A percentile compares a stretch with the other conserved stretches of the same genome.
These are phyloP conservation scores for Stagonosporopsis chrysanthemi DNA, from an alignment of 2,329 filamentous ascomycete genomes.

Conservation along the genomic window DNA sequence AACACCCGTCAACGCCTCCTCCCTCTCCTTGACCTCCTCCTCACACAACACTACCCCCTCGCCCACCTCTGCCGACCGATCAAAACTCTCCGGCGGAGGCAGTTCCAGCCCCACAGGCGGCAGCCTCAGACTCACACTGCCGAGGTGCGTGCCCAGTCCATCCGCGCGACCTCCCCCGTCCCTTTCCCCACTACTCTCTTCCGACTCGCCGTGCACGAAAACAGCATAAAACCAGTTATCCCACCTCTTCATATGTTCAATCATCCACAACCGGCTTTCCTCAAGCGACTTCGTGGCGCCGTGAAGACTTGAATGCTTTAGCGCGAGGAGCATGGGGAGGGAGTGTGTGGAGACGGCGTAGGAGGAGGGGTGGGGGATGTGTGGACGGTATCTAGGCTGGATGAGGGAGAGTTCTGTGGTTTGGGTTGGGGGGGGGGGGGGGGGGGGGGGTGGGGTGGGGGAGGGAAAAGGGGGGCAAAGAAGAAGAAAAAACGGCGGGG, in stretches of 20 bases:
- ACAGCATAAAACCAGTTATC: slow-evolving; percentile 28
- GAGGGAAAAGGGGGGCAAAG: too few species aligned
- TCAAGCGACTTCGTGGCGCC: slow-evolving; percentile 25
- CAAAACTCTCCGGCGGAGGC: not conserved
- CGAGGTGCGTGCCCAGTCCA: not conserved
- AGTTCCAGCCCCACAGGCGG: not conserved
- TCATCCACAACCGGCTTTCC: slow-evolving; percentile 33
- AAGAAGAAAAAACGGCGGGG: too few species aligned
- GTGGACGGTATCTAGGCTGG: not conserved
- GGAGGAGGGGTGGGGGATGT: not conserved
- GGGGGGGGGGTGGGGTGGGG: not conserved
- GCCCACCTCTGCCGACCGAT: not conserved
- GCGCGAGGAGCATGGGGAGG: slow-evolving; percentile 3
- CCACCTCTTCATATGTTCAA: slow-evolving; percentile 14
- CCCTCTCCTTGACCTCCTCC: not conserved
- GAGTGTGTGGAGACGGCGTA: not conserved
- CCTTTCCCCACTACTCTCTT: not conserved
- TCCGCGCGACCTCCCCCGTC: not conserved
- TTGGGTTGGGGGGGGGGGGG: not conserved
- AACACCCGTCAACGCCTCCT: not conserved
- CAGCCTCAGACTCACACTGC: slow-evolving; percentile 1
- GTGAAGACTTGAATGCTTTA: slow-evolving; percentile 24
- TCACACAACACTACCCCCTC: not conserved
- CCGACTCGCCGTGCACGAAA: slow-evolving; percentile 15
- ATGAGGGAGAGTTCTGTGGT: not conserved